Evolutionary conservation across 2,329 filamentous ascomycete species (phyloP), one percentile per base, ranked within the genome.

Genomic region (Paraconiothyrium sp.): DNA sequence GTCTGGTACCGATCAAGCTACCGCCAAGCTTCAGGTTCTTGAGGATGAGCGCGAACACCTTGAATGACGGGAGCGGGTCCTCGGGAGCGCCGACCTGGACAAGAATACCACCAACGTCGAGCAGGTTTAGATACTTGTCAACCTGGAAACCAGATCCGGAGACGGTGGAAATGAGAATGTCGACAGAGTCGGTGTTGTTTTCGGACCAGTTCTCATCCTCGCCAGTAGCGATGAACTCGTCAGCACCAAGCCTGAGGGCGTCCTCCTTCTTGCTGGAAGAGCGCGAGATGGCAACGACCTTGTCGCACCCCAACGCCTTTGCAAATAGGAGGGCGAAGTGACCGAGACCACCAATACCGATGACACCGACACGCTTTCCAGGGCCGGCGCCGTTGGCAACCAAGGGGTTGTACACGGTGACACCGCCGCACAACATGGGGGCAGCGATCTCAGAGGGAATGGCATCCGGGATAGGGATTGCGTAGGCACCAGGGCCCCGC

Each of bases 391-490:
- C 90, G 70, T 93, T 89, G 30, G 91, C 85, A 55, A 91, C 88
- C 7, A 96, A 84, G 0, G 93, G 92, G 64, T 87, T 90, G 82
- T 90, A 96, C 46, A 89, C 88, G 0, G 92, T 95, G 63, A 95
- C 84, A 66, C 93, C 92, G 39, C 91, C 92, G 78, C 92, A 96
- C 70, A 95, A 85, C 89, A 94, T 92, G 5, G 91, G 91, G 1
- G 91, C 92, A 1, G 89, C 91, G 55, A 88, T 79, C 54, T 78
- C 79, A 43, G 76, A 81, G 60, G 81, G 74, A 44, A 95, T 85
- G 51, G 84, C 86, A n/a, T 93, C 91, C 20, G 92, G 92, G 65
- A 96, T 94, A 66, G 89, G 89, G 74, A 88, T 86, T 10, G 83
- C 84, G 74, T 86, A 94, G 79, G 92, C 88, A 78, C 93, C 90